Conservation (phyloP, 1,284 basidiomycete species). For the Chiua sp. region DNA sequence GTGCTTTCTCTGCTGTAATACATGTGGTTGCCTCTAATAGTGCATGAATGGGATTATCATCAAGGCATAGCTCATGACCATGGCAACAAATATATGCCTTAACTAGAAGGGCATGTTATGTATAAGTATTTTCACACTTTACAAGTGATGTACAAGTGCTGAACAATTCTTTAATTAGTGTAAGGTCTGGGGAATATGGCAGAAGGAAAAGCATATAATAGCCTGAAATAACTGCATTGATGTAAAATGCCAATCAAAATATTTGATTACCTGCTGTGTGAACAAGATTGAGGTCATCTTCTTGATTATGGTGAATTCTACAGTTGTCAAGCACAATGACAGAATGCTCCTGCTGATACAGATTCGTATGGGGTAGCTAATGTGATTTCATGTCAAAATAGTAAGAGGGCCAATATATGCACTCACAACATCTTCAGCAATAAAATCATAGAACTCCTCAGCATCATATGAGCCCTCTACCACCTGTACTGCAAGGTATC, state of each 20-base stretch:
- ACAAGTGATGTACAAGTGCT: constrained; percentile 17
- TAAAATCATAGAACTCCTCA: not conserved
- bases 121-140: not conserved
- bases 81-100: constrained; percentile 27
- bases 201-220: constrained; percentile 15
- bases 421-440: not conserved
- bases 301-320: constrained; percentile 9
- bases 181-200: constrained; percentile 35
- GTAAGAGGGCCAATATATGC: too few relatives aligned
- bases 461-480: constrained; percentile 7
- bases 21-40: not conserved
- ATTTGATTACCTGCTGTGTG: not conserved
- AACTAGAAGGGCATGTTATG: not conserved
- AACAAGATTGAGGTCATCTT: constrained; percentile 2
- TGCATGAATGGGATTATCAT: constrained; percentile 19
- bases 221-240: constrained; percentile 6
- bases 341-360: constrained; percentile 1
- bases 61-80: constrained; percentile 13
- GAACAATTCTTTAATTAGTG: constrained; percentile 36
- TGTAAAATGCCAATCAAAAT: too few relatives aligned
- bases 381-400: too few relatives aligned
- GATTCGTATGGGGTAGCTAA: constrained; percentile 12
- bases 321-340: constrained; percentile 11
- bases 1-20: not conserved
- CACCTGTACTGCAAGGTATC: constrained; percentile 5